Evolutionary conservation across 495 filamentous ascomycete genomes (phyloP), one percentile per base, ranked within the genome.

Genomic region (Penicillium bialowiezense): DNA sequence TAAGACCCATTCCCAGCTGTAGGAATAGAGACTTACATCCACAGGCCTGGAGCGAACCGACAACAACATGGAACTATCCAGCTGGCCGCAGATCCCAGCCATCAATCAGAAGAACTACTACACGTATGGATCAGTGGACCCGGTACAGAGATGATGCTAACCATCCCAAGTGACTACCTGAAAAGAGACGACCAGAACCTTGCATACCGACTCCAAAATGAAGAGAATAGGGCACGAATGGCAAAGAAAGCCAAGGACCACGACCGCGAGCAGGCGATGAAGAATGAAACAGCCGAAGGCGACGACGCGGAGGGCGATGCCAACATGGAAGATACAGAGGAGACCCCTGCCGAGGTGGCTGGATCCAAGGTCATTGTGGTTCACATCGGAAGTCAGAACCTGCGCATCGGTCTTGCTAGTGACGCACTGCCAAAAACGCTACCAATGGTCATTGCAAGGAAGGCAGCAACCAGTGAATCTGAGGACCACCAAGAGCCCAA

Each of bases 101-200:
- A 98, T 98, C 65, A 98, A 98, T 62, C 93, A 98, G 63, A 98
- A 98, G 71, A 98, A 98, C 69, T 98, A 98, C 69, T 98, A 98
- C 60, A 98, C 93, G 90, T 96, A 78, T 46, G 90, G 77, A 7
- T n/a, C 3, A 13, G 6, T 9, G 8, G 1, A 23, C 18, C 10
- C 18, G 8, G 10, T 6, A 26, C 23, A 26, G 23, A 26, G 23
- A 26, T 26, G n/a, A n/a, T n/a, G n/a, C n/a, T n/a, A n/a, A n/a
- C n/a, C n/a, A n/a, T n/a, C n/a, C n/a, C n/a, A 53, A 96, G 91
- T 29, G 93, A 98, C 58, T 98, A 95, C 59, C 87, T 97, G 60
- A 98, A 98, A 76, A 83, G 95, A 58, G 93, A 98, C 69, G 93
- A 98, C 55, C 93, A 98, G 72, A 87, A 91, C 47, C 81, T 97